Evolutionary conservation across 176 grass and related monocot species (phyloP), one percentile per base, ranked within the genome.

Genomic region (Aegilops bicornis): DNA sequence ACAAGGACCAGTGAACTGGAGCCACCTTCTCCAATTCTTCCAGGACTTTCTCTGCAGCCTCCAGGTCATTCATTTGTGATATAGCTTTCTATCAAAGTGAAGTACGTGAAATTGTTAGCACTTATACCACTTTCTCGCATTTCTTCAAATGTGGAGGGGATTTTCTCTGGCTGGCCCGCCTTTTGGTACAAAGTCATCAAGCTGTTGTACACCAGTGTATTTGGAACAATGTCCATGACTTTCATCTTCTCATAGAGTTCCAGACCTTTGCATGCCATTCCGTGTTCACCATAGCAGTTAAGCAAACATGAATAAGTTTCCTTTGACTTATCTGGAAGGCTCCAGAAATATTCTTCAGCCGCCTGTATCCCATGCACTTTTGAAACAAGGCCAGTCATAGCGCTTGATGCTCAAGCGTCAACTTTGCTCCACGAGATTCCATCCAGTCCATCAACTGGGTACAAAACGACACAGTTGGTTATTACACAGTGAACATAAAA

Each of bases 381-480:
- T 15, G 81, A 70, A 23, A 95, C 20, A 3, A 95, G 87, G 27
- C 80, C 74, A 95, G 66, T 7, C 87, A 78, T 30, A 92, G 13
- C 0, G 87, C 90, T 36, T 92, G 87, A 79, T 85, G 77, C 19
- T 40, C 50, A 24, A 50, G 64, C 7, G 59, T 40, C 64, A 86
- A 79, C 19, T 85, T 82, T 76, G 74, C 82, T 7, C 85, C 85
- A 67, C 17, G 79, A 61, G 58, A 64, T 58, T 42, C 66, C 87
- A 92, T 92, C 92, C 92, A 95, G 6, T 95, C 92, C 73, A 92
- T 82, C 45, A 95, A 24, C 82, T 88, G 73, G 58, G 19, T 23
- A 86, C 69, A 89, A 31, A 30, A 66, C 19, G 82, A 33, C 2
- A 66, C 11, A 4, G 10, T 11, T 39, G 61, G 17, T 33, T 16